Evolutionary conservation across 208 protist genomes (phyloP).

Genomic region (Trypanosoma scelopori): DNA sequence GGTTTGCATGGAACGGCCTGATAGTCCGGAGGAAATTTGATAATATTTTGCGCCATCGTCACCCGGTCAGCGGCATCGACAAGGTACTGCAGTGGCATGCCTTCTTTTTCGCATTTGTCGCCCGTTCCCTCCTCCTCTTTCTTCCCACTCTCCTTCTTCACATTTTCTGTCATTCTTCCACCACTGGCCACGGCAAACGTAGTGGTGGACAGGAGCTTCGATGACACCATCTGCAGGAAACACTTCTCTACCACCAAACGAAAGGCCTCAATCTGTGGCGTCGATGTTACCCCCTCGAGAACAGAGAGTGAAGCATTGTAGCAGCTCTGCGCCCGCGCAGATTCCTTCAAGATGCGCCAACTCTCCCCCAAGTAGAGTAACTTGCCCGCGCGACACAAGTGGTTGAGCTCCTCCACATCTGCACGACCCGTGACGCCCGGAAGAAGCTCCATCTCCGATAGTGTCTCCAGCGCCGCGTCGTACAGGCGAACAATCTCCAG

Average conservation of each 20-base stretch:
- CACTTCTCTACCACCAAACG: constrained; percentile 41
- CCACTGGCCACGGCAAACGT: constrained; percentile 14
- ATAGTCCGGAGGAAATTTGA: constrained; percentile 81
- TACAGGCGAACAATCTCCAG: constrained; percentile 86
- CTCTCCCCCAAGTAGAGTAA: constrained; percentile 72
- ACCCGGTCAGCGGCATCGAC: constrained; percentile 38
- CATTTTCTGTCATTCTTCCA: not conserved
- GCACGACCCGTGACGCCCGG: constrained; percentile 63
- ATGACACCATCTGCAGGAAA: constrained; percentile 39
- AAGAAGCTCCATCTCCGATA: constrained; percentile 80
- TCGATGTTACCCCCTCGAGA: constrained; percentile 25
- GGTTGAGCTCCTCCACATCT: constrained; percentile 52
- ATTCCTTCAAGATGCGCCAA: constrained; percentile 53
- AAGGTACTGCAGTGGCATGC: constrained; percentile 26
- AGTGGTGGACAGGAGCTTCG: constrained; percentile 31
- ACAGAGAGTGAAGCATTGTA: constrained; percentile 51
- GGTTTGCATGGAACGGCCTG: constrained; percentile 81
- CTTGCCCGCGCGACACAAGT: constrained; percentile 52
- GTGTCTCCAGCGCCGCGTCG: constrained; percentile 56
- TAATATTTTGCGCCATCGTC: constrained; percentile 55
- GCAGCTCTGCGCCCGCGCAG: constrained; percentile 31
- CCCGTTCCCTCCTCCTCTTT: not conserved
- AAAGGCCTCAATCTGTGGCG: constrained; percentile 31
- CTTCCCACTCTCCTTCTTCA: too few species aligned
- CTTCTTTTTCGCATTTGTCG: not conserved